Base-by-base conservation (phyloP, 768 basidiomycete species). In the Boletus vinaceobasis region DNA sequence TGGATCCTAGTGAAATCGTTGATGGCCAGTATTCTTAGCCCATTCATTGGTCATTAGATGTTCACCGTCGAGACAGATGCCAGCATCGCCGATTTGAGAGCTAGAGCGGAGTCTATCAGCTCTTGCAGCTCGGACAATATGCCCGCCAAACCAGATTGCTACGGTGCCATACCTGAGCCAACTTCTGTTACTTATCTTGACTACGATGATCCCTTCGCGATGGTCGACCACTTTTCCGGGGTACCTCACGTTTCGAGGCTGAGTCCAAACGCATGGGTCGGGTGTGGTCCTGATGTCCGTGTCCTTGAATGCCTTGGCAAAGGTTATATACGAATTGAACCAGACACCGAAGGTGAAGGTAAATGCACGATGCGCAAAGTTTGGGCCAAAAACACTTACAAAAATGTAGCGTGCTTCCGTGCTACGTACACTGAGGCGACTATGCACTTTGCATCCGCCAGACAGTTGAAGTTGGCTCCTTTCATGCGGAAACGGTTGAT, bases 211-310 rank as follows among this genome's bases (percentile, higher is more conserved):
- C 88, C 90, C 0, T 88, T 90, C 56, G 73, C 78, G 10, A 70
- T 88, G 44, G 75, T 80, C 6, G 71, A 77, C 31, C 61, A 76
- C 35, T 75, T 74, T 21, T 79, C 79, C 4, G 82, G 81, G 13
- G 74, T 75, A 27, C 80, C 85, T 13, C 80, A 86, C 60, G 74
- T 89, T 17, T 58, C 70, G 19, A 69, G 67, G 23, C 54, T 88
- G 38, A 92, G 84, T 58, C 70, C 63, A 19, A 77, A 81, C 59
- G 82, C 88, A 6, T 93, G 93, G 93, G 86, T 96, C 8, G 82
- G 83, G 3, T 91, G 89, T 61, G 90, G 92, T 7, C 74, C 76
- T 4, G 78, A 84, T 35, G 68, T 82, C 15, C 89, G 87, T 67
- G 80, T 95, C 8, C 75, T 95, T 2, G 88, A 91, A 64, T 85